Conservation (phyloP, 495 filamentous ascomycete genomes). For the Chaetomidium leptoderma region DNA sequence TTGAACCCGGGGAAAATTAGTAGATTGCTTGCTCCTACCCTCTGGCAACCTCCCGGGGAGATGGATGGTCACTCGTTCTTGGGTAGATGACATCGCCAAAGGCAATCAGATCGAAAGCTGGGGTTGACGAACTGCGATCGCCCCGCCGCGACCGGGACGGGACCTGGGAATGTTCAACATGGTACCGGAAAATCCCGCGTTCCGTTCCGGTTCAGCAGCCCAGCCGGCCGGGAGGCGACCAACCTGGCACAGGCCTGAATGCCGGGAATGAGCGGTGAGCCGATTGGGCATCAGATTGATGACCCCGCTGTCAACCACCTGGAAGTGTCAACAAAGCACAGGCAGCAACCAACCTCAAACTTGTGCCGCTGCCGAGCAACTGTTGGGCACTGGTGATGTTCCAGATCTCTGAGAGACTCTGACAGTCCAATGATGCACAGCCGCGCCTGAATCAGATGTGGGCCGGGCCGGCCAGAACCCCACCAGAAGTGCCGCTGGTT, state of each 20-base stretch:
- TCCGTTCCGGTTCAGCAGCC: too few relatives aligned
- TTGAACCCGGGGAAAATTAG: too few relatives aligned
- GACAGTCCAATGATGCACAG: slow-evolving; percentile 9
- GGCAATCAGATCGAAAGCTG: too few relatives aligned
- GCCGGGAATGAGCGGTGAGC: slow-evolving; percentile 15
- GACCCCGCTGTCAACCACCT: not conserved
- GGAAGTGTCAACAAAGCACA: not conserved
- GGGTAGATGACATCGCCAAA: too few relatives aligned
- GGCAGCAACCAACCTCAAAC: not conserved
- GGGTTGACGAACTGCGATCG: too few relatives aligned
- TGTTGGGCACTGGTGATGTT: slow-evolving; percentile 11
- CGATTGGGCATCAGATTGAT: not conserved
- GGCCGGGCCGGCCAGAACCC: slow-evolving; percentile 6
- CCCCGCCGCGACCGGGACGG: too few relatives aligned
- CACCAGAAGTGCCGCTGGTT: slow-evolving; percentile 19
- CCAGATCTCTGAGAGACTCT: slow-evolving; percentile 17
- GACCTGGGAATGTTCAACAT: too few relatives aligned
- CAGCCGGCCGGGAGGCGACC: too few relatives aligned
- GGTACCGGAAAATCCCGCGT: not conserved
- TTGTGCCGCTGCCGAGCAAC: slow-evolving; percentile 1
- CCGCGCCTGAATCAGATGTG: not conserved
- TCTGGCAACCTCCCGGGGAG: too few relatives aligned
- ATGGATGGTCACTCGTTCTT: too few relatives aligned
- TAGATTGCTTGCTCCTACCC: too few relatives aligned
- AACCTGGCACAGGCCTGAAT: too few relatives aligned